A percentile compares a stretch with the other conserved stretches of the same genome.
These are phyloP conservation scores for Cylindrotheca closterium DNA, from an alignment of 108 stramenopile species.

Conservation along the genomic window DNA sequence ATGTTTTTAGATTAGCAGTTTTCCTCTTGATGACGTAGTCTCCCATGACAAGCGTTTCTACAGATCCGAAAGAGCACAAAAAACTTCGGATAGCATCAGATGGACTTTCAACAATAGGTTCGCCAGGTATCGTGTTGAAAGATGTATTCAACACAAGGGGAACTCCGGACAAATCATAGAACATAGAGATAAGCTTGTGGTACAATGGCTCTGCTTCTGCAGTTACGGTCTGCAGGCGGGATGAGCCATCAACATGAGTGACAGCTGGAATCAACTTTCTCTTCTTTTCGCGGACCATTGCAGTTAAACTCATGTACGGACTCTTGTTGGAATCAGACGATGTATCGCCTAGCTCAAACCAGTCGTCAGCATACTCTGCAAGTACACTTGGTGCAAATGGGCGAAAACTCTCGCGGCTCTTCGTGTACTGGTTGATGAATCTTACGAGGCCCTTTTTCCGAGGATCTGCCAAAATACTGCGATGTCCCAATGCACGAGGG, in stretches of 20 bases:
- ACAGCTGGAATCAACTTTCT: slow-evolving; percentile 81
- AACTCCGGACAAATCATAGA: slow-evolving; percentile 83
- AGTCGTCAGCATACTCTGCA: slow-evolving; percentile 80
- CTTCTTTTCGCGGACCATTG: slow-evolving; percentile 66
- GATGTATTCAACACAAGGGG: slow-evolving; percentile 96
- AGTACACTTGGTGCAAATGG: slow-evolving; percentile 94
- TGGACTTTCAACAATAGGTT: slow-evolving; percentile 95
- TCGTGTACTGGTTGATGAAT: slow-evolving; percentile 88
- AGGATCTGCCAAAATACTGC: slow-evolving; percentile 92
- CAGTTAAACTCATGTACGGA: slow-evolving; percentile 89
- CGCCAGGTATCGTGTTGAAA: slow-evolving; percentile 90
- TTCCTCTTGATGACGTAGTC: slow-evolving; percentile 81
- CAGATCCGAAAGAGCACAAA: slow-evolving; percentile 79
- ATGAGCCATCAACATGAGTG: slow-evolving; percentile 94
- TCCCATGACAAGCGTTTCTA: slow-evolving; percentile 85
- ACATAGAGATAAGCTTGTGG: slow-evolving; percentile 80
- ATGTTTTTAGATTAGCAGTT: slow-evolving; percentile 50
- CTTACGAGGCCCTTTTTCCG: slow-evolving; percentile 76
- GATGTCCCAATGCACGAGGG: slow-evolving; percentile 92
- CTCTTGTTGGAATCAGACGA: slow-evolving; percentile 42
- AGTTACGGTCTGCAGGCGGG: slow-evolving; percentile 93
- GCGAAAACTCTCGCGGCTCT: slow-evolving; percentile 90
- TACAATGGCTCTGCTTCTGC: slow-evolving; percentile 73
- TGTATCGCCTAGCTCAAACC: slow-evolving; percentile 72
- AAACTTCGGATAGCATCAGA: slow-evolving; percentile 83